Conservation (phyloP, 2,329 filamentous ascomycete genomes). For the Helicocarpus griseus region DNA sequence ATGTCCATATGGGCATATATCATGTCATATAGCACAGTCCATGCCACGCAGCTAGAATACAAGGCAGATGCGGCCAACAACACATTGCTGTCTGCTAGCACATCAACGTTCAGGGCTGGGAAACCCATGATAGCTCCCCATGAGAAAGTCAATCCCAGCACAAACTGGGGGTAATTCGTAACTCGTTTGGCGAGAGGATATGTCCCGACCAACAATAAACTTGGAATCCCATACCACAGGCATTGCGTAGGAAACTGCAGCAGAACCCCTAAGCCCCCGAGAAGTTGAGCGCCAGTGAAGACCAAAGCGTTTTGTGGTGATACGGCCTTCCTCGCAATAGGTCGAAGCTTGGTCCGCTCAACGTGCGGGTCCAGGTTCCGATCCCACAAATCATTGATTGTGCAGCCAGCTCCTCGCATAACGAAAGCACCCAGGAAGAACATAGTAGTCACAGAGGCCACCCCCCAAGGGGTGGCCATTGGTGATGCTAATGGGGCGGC, state of each 20-base stretch:
- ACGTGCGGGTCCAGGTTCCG: constrained; percentile 45
- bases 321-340: constrained; percentile 43
- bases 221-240: constrained; percentile 35
- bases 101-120: constrained; percentile 36
- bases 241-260: constrained; percentile 34
- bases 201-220: constrained; percentile 34
- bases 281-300: constrained; percentile 36
- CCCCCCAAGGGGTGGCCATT: constrained; percentile 27
- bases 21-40: constrained; percentile 43
- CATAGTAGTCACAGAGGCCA: constrained; percentile 29
- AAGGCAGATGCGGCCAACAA: constrained; percentile 31
- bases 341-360: constrained; percentile 41
- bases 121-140: constrained; percentile 42
- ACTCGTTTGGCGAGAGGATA: constrained; percentile 46
- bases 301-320: constrained; percentile 34
- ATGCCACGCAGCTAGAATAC: constrained; percentile 39
- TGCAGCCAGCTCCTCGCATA: constrained; percentile 43
- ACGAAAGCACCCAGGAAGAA: constrained; percentile 38
- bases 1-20: constrained; percentile 45
- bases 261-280: constrained; percentile 33
- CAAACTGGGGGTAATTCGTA: constrained; percentile 44
- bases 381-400: constrained; percentile 49
- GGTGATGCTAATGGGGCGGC: constrained; percentile 33
- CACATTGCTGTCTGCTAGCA: constrained; percentile 29
- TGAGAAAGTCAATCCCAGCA: constrained; percentile 43